These are phyloP conservation scores for Naganishia vishniacii DNA, from an alignment of 768 basidiomycete genomes.

Conservation along the genomic window DNA sequence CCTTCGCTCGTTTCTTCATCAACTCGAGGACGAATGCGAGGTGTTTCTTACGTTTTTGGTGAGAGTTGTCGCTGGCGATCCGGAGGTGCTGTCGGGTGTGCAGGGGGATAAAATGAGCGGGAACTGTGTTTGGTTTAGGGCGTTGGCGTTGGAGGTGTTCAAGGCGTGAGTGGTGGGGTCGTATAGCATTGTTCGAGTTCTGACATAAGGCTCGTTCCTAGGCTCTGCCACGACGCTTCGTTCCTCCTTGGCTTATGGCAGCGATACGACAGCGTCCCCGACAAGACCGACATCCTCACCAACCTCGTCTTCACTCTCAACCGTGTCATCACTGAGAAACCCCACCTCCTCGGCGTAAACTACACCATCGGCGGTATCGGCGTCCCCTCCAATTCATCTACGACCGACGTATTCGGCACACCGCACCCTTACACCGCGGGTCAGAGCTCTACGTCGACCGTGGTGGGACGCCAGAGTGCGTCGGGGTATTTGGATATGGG, in stretches of 20 bases:
- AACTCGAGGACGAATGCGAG: slow-evolving; percentile 76
- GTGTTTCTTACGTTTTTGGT: slow-evolving; percentile 66
- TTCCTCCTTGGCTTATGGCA: slow-evolving; percentile 38
- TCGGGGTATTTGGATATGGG: slow-evolving; percentile 43
- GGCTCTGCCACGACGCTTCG: slow-evolving; percentile 42
- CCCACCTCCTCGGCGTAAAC: slow-evolving; percentile 68
- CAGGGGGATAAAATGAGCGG: slow-evolving; percentile 26
- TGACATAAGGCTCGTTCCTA: slow-evolving; percentile 16
- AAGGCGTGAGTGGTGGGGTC: slow-evolving; percentile 54
- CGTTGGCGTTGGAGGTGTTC: slow-evolving; percentile 86
- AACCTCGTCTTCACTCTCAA: slow-evolving; percentile 77
- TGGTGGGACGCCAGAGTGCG: slow-evolving; percentile 1
- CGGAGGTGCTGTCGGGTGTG: slow-evolving; percentile 28
- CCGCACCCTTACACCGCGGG: slow-evolving; percentile 7
- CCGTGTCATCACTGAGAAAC: slow-evolving; percentile 81
- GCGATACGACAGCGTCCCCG: slow-evolving; percentile 32
- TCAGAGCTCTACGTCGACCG: not conserved
- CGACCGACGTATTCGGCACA: slow-evolving; percentile 1
- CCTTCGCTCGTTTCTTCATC: slow-evolving; percentile 78
- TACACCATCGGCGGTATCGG: slow-evolving; percentile 78
- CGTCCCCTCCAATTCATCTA: slow-evolving; percentile 44
- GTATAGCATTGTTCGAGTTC: not conserved
- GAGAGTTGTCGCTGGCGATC: slow-evolving; percentile 51
- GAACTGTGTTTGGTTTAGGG: slow-evolving; percentile 67
- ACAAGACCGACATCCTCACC: slow-evolving; percentile 42